Evolutionary conservation across 768 basidiomycete species (phyloP), one percentile per base, ranked within the genome.

Genomic region (Russula vinacea): DNA sequence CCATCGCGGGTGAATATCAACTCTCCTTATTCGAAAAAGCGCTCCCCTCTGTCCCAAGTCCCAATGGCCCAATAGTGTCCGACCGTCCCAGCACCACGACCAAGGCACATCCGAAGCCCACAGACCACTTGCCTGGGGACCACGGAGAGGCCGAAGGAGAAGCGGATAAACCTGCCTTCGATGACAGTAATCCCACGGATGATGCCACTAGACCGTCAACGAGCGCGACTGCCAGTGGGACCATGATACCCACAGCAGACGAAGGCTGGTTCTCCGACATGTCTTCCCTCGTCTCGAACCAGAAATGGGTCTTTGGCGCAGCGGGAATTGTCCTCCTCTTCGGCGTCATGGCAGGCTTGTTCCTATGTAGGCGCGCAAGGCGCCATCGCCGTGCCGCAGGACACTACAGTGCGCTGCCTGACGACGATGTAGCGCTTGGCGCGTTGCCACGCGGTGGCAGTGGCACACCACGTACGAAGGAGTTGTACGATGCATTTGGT

Each of bases 401-500:
- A 75, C 2, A 78, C 78, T 94, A 94, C 72, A 79, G 80, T 16
- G 79, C 81, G 17, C 74, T 94, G 33, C 80, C 81, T 4, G 84
- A 81, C 37, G 89, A 90, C 58, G 88, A 89, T 56, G 74, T 95
- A 59, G 84, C 86, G 9, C 93, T 98, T 92, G 84, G 81, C 56
- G 73, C 87, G 5, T 74, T 97, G 35, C 79, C 82, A 22, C 74
- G 79, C 26, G 71, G 45, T 13, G 45, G 49, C 8, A 8, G 77
- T 5, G 74, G 37, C 8, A 78, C 33, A 67, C 75, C 14, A 69
- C 73, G 39, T 67, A 90, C 94, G 56, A 89, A 89, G 76, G 96
- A 98, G 75, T 73, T 99, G 66, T 98, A 98, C 71, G 94, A 98
- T 75, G 95, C 96, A 19, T 98, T 98, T 76, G 94, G 93, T 40